phyloP scores from a whole-genome alignment of 2,329 filamentous ascomycete genomes.

The Talaromyces verruculosus region DNA sequence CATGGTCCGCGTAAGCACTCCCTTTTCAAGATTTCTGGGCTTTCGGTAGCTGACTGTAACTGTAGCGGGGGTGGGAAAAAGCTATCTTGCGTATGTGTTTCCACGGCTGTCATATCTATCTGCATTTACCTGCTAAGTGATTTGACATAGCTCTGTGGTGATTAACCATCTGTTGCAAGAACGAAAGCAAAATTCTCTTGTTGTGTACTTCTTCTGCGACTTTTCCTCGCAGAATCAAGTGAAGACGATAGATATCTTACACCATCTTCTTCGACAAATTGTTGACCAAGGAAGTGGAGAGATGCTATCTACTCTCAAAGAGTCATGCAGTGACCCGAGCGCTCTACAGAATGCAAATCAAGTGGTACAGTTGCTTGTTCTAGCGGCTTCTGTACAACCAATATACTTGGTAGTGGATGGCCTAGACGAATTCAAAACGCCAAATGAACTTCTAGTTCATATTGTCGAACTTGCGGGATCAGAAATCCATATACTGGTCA shows the following conservation, averaged over 20 bases:
- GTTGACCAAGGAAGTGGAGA: background rate
- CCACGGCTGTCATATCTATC: too few species aligned
- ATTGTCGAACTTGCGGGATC: background rate
- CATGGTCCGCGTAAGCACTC: conserved; percentile 8
- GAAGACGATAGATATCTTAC: background rate
- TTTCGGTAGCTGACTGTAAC: background rate
- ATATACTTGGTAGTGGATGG: background rate
- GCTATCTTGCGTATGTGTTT: conserved; percentile 6
- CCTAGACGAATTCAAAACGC: background rate
- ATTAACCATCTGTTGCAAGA: background rate
- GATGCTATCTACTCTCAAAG: background rate
- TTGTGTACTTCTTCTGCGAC: conserved; percentile 1
- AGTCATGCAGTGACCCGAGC: background rate
- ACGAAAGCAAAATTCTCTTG: background rate
- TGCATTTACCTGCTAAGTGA: background rate
- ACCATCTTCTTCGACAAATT: background rate
- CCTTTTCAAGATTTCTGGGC: background rate
- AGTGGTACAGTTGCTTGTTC: background rate
- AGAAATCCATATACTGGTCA: background rate
- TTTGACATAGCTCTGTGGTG: background rate
- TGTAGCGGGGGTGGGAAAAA: background rate
- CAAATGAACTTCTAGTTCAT: background rate
- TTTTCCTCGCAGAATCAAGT: conserved; percentile 5
- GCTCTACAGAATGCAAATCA: background rate
- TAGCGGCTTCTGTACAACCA: background rate